These are phyloP conservation scores for Auricularia sp. DNA, from an alignment of 768 basidiomycete genomes.

Conservation along the genomic window DNA sequence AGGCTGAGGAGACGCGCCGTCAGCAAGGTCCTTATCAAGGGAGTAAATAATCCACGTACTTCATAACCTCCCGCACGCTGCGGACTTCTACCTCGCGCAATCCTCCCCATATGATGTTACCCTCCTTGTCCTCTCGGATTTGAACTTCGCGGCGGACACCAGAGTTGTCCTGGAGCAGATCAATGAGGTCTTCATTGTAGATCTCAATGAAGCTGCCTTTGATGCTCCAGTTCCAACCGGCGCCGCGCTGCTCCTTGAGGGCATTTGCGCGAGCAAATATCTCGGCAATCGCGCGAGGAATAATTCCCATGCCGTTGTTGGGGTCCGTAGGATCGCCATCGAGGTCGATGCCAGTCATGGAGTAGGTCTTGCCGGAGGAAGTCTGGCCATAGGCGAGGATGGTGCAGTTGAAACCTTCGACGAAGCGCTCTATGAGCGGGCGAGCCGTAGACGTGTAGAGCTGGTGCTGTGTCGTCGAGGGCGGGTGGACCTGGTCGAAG, in stretches of 20 bases:
- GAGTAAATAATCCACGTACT: conserved; percentile 38
- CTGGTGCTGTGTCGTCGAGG: conserved; percentile 73
- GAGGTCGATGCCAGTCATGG: conserved; percentile 93
- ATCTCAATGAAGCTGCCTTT: conserved; percentile 95
- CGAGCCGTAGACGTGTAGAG: conserved; percentile 80
- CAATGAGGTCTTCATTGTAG: conserved; percentile 98
- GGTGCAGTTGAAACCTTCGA: conserved; percentile 95
- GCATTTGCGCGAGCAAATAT: conserved; percentile 76
- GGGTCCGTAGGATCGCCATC: conserved; percentile 79
- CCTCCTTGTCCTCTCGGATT: conserved; percentile 95
- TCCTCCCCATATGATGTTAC: conserved; percentile 95
- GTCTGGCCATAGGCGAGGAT: conserved; percentile 98
- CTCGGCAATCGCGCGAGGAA: conserved; percentile 83
- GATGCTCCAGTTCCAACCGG: conserved; percentile 66
- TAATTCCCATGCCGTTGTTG: conserved; percentile 84
- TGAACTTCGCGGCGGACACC: conserved; percentile 71
- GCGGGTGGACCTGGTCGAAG: conserved; percentile 90
- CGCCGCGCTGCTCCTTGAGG: conserved; percentile 64
- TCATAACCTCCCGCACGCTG: conserved; percentile 83
- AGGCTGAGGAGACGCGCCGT: conserved; percentile 45
- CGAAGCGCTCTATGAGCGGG: conserved; percentile 76
- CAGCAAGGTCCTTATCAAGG: conserved; percentile 4
- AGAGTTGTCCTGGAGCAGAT: conserved; percentile 71
- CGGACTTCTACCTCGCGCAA: conserved; percentile 86
- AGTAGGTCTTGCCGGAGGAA: conserved; percentile 92